Conservation (phyloP, 345 rosid species). For the Camelina laxa region DNA sequence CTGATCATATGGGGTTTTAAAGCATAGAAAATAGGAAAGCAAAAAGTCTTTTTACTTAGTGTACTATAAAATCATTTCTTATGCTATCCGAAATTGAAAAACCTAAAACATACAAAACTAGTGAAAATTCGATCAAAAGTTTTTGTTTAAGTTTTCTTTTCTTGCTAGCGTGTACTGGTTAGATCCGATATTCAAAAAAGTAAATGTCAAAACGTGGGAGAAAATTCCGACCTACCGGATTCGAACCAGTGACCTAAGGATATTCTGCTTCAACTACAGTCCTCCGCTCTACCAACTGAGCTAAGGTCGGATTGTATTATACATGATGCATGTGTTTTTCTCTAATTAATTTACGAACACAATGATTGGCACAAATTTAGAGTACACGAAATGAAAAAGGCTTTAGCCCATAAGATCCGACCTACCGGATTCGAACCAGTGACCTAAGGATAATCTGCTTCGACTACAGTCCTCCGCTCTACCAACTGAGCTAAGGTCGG, state of each 20-base stretch:
- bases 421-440: conserved; percentile 63
- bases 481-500: conserved; percentile 86
- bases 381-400: no score
- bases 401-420: neutral
- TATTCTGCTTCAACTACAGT: conserved; percentile 64
- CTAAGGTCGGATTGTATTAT: conserved; percentile 64
- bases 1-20: neutral
- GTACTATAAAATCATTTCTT: no score
- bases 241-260: conserved; percentile 74
- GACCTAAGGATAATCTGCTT: conserved; percentile 50
- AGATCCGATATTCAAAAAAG: neutral
- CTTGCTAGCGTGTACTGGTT: neutral
- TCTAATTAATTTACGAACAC: no score
- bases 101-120: no score
- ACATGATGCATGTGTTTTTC: no score
- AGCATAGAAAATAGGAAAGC: neutral
- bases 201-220: neutral
- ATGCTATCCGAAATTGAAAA: no score
- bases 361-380: no score
- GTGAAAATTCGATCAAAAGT: no score
- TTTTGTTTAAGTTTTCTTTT: no score
- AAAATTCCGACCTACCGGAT: conserved; percentile 58
- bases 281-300: conserved; percentile 99
- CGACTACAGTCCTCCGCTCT: conserved; percentile 81
- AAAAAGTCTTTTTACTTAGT: no score